Base-by-base conservation (phyloP, 768 basidiomycete species). In the Phylloporus rhodoxanthus region DNA sequence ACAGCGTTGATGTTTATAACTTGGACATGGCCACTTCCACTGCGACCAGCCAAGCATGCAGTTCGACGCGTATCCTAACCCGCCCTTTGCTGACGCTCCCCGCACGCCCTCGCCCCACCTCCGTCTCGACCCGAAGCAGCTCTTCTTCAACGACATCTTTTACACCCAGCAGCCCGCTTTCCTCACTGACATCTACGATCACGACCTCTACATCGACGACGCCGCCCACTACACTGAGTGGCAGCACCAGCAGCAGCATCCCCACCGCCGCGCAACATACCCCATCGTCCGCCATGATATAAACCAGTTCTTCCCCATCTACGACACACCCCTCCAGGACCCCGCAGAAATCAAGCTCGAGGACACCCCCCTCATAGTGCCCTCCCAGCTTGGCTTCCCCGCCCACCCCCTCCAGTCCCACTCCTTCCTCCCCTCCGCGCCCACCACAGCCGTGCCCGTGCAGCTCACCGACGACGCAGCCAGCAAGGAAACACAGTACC, bases 381-480 rank as follows among this genome's bases (percentile, higher is more conserved):
- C 87, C 42, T 80, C 82, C 2, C 82, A 84, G 64, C 62, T 71
- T 15, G 62, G 69, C 45, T 71, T 52, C 63, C 59, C 52, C 47
- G 59, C 47, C 45, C 68, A 58, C 49, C 54, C 50, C 21, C 40
- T 28, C 25, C 40, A 28, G 28, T 17, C 26, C 26, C n/a, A 14
- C 17, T 66, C 74, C 46, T 75, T 67, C 59, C 65, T 77, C 45
- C 67, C 73, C 3, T 65, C 68, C 10, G 69, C 75, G 38, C 59
- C 68, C 7, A 79, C 78, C 11, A 44, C 59, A 0, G 5, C 53
- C 7, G 54, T 89, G 30, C 80, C 81, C 48, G 84, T 91, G 7
- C 88, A 89, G 66, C 87, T 91, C 71, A 92, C 90, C 0, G 90
- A 92, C 70, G 90, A 92, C 63, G 90, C 90, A 13, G 86, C 88